A percentile compares a stretch with the other conserved stretches of the same genome.
Conservation (phyloP, 108 stramenopile species). For the Bacterosira constricta region DNA sequence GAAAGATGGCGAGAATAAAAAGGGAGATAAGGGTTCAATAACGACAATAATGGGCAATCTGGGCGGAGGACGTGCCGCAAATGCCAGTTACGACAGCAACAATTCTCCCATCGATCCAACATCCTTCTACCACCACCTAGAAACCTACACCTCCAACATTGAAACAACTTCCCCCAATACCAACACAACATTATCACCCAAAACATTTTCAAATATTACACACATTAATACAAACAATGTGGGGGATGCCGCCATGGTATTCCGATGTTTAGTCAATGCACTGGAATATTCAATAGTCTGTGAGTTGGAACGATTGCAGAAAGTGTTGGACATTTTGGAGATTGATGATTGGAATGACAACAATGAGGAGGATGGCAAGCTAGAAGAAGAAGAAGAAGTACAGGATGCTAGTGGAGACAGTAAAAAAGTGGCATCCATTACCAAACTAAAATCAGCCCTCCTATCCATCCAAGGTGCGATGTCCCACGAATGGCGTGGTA, state of each 20-base stretch:
- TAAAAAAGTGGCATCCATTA: too few species aligned
- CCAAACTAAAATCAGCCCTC: not conserved
- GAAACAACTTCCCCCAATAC: not conserved
- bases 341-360: slow-evolving; percentile 10
- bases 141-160: slow-evolving; percentile 1
- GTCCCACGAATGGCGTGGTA: slow-evolving; percentile 28
- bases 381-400: too few species aligned
- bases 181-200: not conserved
- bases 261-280: slow-evolving; percentile 28
- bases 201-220: slow-evolving; percentile 8
- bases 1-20: not conserved
- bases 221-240: slow-evolving; percentile 30
- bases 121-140: slow-evolving; percentile 24
- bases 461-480: slow-evolving; percentile 14
- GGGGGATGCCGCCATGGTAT: slow-evolving; percentile 39
- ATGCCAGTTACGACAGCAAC: not conserved
- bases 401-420: too few species aligned
- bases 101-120: slow-evolving; percentile 37
- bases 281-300: slow-evolving; percentile 18
- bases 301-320: slow-evolving; percentile 19
- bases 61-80: not conserved
- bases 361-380: not conserved
- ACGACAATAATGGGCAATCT: not conserved
- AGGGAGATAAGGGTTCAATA: not conserved
- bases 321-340: slow-evolving; percentile 11